These are phyloP conservation scores for Glomus cerebriforme DNA, from an alignment of 192 early-diverging fungal genomes.

Conservation along the genomic window DNA sequence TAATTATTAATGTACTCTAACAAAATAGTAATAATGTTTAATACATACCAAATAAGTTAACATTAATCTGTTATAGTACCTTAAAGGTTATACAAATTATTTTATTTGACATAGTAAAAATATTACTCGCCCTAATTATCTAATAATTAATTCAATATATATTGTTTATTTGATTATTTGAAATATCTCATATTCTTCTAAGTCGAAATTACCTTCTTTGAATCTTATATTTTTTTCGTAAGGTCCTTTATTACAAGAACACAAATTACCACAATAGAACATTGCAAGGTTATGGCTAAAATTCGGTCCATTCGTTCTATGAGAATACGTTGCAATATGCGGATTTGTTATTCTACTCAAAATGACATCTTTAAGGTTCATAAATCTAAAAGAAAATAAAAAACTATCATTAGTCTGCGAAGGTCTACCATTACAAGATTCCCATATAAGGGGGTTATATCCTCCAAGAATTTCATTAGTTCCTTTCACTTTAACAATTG, in stretches of 20 bases:
- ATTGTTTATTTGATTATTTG: constrained; percentile 4
- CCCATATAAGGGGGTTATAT: constrained; percentile 2
- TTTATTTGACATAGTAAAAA: no score
- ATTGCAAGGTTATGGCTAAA: neutral
- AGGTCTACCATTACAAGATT: neutral
- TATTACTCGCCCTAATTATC: no score
- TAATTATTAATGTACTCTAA: no score
- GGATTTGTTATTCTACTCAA: neutral
- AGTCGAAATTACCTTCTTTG: neutral
- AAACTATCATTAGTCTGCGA: neutral
- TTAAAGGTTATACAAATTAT: no score
- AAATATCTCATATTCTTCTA: constrained; percentile 16
- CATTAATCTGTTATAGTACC: no score
- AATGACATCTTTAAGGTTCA: neutral
- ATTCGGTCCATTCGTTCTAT: neutral
- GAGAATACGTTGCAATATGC: neutral
- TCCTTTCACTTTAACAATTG: neutral
- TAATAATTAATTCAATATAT: no score
- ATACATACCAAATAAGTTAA: no score
- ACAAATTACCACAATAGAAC: neutral
- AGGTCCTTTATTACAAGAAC: neutral
- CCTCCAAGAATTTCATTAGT: constrained; percentile 20
- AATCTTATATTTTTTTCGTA: neutral
- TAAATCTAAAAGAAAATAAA: neutral
- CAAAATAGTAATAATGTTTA: no score